Base-by-base conservation (phyloP, 805 yeast species). In the Saturnispora saitoi region DNA sequence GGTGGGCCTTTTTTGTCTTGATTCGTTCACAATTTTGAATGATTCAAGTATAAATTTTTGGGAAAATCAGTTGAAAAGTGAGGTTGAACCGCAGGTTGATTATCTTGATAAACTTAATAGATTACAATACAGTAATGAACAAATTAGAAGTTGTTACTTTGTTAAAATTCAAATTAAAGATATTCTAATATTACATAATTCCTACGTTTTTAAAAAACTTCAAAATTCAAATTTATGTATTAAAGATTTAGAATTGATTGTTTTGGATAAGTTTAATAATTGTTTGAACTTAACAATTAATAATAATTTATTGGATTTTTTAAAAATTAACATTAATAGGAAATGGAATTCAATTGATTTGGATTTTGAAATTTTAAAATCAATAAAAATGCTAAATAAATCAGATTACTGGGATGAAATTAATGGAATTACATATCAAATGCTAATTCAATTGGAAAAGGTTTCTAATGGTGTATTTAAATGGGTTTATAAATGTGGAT, bases 401-500 rank as follows among this genome's bases (percentile, higher is more conserved):
- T 17, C 24, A 30, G 4, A 3, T 30, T 30, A 17, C 30, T 24
- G 36, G 34, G 17, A 42, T 42, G 45, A 32, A 24, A 4, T 15
- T 8, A 15, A n/a, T 17, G 38, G 28, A 2, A n/a, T 26, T 8
- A 22, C 28, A 26, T 31, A 29, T 28, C 46, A 47, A 7, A 47
- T 50, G 46, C 14, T 50, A 11, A 15, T 50, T 12, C 37, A 43
- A n/a, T 14, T 43, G 19, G 12, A 30, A 11, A 32, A 34, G 19
- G n/a, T 50, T 7, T 34, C 31, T 3, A 10, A 15, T 14, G 50
- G 44, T 10, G 20, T 51, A 14, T 48, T 29, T 14, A 43, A 44
- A 39, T 51, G 53, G 53, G 29, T 26, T 34, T 50, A 36, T 36
- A 43, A 34, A 34, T 41, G 34, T 17, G 26, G 41, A 9, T 20